Percentiles rank a stretch among this genome's conserved stretches.
phyloP scores from a whole-genome alignment of 768 basidiomycete species.

The Chalciporus sphaerocephalus region DNA sequence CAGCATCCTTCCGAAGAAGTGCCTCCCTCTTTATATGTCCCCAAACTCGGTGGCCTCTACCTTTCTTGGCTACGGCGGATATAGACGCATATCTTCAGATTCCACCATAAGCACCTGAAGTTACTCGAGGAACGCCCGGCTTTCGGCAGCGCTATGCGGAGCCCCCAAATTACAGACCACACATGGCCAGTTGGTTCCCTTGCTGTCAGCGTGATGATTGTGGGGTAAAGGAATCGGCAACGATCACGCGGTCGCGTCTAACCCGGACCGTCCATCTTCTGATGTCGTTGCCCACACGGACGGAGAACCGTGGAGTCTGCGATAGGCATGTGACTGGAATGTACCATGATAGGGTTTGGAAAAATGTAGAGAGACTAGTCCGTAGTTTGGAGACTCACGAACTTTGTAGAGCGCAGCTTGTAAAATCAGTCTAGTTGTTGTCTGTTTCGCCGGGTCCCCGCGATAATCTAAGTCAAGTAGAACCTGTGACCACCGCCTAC shows the following conservation, averaged over 20 bases:
- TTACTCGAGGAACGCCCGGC: not conserved
- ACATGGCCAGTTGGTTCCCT: not conserved
- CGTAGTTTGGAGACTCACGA: too few relatives aligned
- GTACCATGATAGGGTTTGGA: too few relatives aligned
- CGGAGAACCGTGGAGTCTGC: not conserved
- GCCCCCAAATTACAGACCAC: too few relatives aligned
- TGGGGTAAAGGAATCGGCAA: not conserved
- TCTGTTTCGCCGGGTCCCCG: too few relatives aligned
- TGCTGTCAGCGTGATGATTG: not conserved
- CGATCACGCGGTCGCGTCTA: not conserved
- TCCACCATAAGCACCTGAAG: not conserved
- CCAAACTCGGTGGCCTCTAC: not conserved
- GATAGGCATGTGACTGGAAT: not conserved
- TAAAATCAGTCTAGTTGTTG: too few relatives aligned
- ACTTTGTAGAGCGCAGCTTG: too few relatives aligned
- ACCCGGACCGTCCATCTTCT: not conserved
- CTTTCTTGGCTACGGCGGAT: slow-evolving; percentile 5
- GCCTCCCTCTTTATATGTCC: slow-evolving; percentile 10
- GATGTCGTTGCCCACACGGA: not conserved
- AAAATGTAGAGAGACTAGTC: too few relatives aligned
- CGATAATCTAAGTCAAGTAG: too few relatives aligned
- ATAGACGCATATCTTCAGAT: slow-evolving; percentile 1
- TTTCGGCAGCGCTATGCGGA: not conserved
- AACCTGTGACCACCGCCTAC: too few relatives aligned
- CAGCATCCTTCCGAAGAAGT: not conserved